These are phyloP conservation scores for Solanum gracilifrons DNA, from an alignment of 257 asterid genomes.

Conservation along the genomic window DNA sequence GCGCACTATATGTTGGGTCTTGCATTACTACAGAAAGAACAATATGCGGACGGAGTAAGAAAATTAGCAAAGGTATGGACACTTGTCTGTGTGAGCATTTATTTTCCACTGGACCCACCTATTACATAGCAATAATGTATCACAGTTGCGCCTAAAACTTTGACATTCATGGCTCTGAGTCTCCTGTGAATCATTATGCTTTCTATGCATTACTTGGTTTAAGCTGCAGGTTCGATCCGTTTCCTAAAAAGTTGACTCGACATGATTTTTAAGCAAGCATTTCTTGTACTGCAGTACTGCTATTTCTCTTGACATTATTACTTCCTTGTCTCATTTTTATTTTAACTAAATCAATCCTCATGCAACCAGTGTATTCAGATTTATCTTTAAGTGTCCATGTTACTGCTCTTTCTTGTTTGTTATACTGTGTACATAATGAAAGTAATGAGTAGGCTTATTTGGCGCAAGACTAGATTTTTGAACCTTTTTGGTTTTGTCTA, in stretches of 20 bases:
- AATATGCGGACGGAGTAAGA: constrained; percentile 46
- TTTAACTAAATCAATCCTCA: background rate
- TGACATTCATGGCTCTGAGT: background rate
- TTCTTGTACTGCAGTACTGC: background rate
- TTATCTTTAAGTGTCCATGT: background rate
- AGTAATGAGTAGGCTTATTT: background rate
- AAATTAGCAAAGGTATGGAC: constrained; percentile 37
- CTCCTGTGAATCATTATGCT: background rate
- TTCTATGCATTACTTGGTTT: background rate
- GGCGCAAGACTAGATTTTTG: background rate
- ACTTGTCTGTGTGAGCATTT: background rate
- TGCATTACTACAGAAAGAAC: constrained; percentile 44
- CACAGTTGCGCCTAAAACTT: background rate
- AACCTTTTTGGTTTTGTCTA: background rate
- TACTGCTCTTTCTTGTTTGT: background rate
- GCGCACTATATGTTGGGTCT: constrained; percentile 69
- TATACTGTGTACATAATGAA: background rate
- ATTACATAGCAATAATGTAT: background rate
- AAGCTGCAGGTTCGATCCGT: background rate
- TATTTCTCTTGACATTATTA: background rate
- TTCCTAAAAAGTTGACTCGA: background rate
- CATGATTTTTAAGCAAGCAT: background rate
- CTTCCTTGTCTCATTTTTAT: background rate
- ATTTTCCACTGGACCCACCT: background rate
- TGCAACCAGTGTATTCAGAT: background rate